A percentile compares a stretch with the other conserved stretches of the same genome.
Conservation (phyloP, 2,329 filamentous ascomycete species). For the Beauveria pseudobassiana region DNA sequence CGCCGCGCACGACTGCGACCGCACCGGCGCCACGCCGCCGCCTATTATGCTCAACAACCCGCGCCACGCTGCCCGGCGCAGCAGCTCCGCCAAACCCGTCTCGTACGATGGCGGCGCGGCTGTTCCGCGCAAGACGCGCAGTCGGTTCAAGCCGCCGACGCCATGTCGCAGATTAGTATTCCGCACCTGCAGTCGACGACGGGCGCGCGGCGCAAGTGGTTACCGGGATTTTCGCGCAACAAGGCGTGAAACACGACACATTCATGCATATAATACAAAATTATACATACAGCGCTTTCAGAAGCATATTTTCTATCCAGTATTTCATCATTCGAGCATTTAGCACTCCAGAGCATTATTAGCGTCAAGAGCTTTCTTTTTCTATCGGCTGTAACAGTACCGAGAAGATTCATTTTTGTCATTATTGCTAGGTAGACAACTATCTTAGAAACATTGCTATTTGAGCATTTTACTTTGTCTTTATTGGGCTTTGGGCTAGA, state of each 20-base stretch:
- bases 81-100: slow-evolving; percentile 15
- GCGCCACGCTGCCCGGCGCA: slow-evolving; percentile 24
- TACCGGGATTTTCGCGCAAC: slow-evolving; percentile 22
- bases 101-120: background rate
- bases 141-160: background rate
- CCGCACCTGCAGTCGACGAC: slow-evolving; percentile 14
- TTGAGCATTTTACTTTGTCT: background rate
- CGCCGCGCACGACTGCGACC: slow-evolving; percentile 30
- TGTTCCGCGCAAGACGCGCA: background rate
- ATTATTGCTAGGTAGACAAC: background rate
- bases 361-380: background rate
- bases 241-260: background rate
- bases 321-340: background rate
- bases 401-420: background rate
- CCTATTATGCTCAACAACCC: slow-evolving; percentile 42
- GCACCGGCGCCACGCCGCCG: slow-evolving; percentile 45
- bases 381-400: background rate
- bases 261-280: background rate
- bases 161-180: background rate
- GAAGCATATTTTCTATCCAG: background rate
- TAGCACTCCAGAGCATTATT: background rate
- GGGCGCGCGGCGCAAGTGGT: slow-evolving; percentile 29
- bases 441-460: background rate
- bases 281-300: background rate
- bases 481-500: too few relatives aligned